Conservation (phyloP, 257 asterid genomes). For the Ilex aquifolium region DNA sequence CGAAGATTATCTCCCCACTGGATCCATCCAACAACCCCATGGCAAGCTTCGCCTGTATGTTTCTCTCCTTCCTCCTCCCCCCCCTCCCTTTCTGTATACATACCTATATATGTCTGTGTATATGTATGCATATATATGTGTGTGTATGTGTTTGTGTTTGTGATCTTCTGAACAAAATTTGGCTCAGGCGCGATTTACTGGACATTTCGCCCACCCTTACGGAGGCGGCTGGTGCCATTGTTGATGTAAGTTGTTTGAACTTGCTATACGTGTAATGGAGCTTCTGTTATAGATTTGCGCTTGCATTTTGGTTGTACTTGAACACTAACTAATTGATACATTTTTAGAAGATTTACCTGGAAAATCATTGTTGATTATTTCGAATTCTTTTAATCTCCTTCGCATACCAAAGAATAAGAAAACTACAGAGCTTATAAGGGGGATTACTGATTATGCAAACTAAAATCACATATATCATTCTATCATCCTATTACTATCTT, state of each 20-base stretch:
- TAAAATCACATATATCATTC: too few species aligned
- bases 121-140: background rate
- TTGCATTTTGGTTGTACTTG: too few species aligned
- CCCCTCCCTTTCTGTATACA: background rate
- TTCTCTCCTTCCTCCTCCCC: background rate
- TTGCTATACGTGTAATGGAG: too few species aligned
- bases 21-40: conserved; percentile 77
- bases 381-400: too few species aligned
- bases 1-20: conserved; percentile 86
- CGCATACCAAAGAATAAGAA: too few species aligned
- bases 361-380: too few species aligned
- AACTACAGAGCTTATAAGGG: too few species aligned
- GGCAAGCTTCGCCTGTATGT: conserved; percentile 73
- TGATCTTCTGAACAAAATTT: background rate
- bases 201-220: conserved; percentile 92
- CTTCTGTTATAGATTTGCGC: too few species aligned
- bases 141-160: background rate
- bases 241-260: conserved; percentile 50
- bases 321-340: too few species aligned
- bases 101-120: background rate
- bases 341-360: too few species aligned
- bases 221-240: conserved; percentile 97
- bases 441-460: too few species aligned
- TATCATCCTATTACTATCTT: too few species aligned
- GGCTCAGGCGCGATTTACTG: conserved; percentile 73